A percentile compares a stretch with the other conserved stretches of the same genome.
These are phyloP conservation scores for Neopestalotiopsis sp. DNA, from an alignment of 2,329 filamentous ascomycete species.

Conservation along the genomic window DNA sequence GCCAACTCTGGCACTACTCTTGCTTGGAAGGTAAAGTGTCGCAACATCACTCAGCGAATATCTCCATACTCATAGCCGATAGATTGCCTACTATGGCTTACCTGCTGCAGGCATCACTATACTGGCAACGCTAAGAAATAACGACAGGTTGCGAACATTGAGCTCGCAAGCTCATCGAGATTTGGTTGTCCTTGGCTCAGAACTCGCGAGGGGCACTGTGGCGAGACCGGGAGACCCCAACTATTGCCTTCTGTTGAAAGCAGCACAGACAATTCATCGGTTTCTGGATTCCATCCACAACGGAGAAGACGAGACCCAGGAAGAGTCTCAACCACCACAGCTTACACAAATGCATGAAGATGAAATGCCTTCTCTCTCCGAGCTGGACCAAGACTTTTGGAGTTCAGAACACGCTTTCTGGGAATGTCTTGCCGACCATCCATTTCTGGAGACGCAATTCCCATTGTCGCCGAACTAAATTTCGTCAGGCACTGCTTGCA, in stretches of 20 bases:
- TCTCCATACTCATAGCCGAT: conserved; percentile 22
- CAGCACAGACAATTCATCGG: background rate
- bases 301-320: background rate
- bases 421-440: conserved; percentile 37
- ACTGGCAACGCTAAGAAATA: conserved; percentile 31
- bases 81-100: conserved; percentile 41
- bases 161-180: conserved; percentile 24
- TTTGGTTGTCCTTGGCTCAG: background rate
- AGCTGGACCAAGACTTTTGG: conserved; percentile 18
- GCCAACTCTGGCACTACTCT: conserved; percentile 40
- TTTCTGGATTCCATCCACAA: background rate
- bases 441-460: conserved; percentile 19
- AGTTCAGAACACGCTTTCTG: conserved; percentile 39
- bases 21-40: conserved; percentile 7
- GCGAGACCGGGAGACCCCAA: background rate
- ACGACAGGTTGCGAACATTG: background rate
- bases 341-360: background rate
- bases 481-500: too few relatives aligned
- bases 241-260: background rate
- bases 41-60: too few relatives aligned
- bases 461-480: background rate
- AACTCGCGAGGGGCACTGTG: background rate
- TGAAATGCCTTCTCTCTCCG: background rate
- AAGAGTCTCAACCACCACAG: background rate
- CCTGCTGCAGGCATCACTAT: conserved; percentile 40